phyloP scores from a whole-genome alignment of 495 filamentous ascomycete genomes.

The Trichoderma virens region DNA sequence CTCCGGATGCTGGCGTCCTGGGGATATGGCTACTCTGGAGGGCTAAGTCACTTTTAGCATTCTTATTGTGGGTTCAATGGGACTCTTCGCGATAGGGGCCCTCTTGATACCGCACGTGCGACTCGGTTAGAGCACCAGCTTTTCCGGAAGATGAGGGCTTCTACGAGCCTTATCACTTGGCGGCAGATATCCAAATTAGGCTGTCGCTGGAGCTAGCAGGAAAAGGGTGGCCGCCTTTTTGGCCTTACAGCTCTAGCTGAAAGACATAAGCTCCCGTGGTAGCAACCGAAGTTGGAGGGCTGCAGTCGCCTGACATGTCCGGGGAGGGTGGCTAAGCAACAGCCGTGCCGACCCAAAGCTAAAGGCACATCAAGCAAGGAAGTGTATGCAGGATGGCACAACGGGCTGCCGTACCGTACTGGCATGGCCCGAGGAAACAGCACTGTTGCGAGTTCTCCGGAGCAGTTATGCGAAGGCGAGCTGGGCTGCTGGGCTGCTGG shows the following conservation, averaged over 20 bases:
- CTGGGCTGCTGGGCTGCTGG: no score
- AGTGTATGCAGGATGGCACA: background rate
- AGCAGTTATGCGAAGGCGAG: no score
- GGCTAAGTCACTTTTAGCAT: background rate
- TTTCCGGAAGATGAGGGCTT: background rate
- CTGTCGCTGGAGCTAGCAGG: background rate
- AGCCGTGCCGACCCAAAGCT: background rate
- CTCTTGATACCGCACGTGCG: background rate
- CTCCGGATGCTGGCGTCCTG: background rate
- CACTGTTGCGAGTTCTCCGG: no score
- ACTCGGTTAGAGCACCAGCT: background rate
- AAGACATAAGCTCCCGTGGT: conserved; percentile 6
- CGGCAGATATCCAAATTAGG: background rate
- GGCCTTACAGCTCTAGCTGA: conserved; percentile 5
- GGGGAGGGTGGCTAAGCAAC: background rate
- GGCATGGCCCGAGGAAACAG: no score
- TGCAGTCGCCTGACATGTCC: conserved; percentile 8
- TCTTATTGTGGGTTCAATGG: background rate
- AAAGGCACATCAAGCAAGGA: background rate
- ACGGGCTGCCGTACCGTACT: background rate
- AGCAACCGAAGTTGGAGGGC: conserved; percentile 4
- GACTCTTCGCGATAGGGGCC: background rate
- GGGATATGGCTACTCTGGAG: background rate
- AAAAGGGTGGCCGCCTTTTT: background rate
- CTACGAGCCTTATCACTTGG: background rate